Conservation (phyloP, 352 stramenopile species). For the Globisporangium middletonii region DNA sequence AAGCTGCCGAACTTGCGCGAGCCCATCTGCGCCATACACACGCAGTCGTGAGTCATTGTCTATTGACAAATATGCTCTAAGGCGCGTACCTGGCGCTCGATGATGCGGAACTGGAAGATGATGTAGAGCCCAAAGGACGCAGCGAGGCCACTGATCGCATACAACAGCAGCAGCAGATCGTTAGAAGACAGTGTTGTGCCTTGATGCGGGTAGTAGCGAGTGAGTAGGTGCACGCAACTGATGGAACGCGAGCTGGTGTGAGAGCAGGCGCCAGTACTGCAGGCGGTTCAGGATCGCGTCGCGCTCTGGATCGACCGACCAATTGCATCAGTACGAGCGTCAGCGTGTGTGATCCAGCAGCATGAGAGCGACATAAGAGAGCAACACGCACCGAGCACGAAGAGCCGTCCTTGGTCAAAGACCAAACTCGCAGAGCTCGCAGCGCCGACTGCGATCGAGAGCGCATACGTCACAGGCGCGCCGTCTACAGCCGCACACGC, state of each 20-base stretch:
- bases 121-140: slow-evolving; percentile 78
- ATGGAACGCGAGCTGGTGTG: slow-evolving; percentile 70
- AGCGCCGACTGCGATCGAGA: slow-evolving; percentile 57
- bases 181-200: too few relatives aligned
- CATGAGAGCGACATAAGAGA: background rate
- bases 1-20: slow-evolving; percentile 84
- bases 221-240: slow-evolving; percentile 26
- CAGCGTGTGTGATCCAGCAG: background rate
- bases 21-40: slow-evolving; percentile 40
- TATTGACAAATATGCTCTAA: too few relatives aligned
- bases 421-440: slow-evolving; percentile 63
- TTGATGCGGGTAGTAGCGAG: too few relatives aligned
- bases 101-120: slow-evolving; percentile 80
- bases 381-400: slow-evolving; percentile 29
- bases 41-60: background rate
- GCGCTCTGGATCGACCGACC: slow-evolving; percentile 25
- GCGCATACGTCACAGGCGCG: slow-evolving; percentile 74
- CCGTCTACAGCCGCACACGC: slow-evolving; percentile 37
- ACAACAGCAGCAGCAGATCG: background rate
- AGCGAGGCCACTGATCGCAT: slow-evolving; percentile 47
- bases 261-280: slow-evolving; percentile 68
- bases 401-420: slow-evolving; percentile 45
- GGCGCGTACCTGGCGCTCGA: slow-evolving; percentile 53
- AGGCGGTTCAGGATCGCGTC: slow-evolving; percentile 46
- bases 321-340: background rate